Conservation (phyloP, 75 land plant species). For the Pinus albicaulis region DNA sequence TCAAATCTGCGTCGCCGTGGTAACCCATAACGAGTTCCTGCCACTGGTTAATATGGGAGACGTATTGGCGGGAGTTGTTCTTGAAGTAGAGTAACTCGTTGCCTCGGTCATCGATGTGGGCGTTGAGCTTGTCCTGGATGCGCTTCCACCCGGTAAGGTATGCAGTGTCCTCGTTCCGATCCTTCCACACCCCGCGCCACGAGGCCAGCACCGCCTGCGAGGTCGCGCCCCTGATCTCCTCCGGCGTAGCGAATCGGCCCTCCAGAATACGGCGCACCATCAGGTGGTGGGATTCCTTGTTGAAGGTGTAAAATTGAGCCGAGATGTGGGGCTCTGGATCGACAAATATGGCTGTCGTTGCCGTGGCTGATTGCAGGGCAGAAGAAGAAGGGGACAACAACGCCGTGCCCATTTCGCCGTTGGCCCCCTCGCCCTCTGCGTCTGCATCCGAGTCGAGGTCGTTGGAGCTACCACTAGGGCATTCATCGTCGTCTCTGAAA, state of each 20-base stretch:
- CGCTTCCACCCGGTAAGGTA: slow-evolving; percentile 89
- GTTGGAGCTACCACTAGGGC: slow-evolving; percentile 7
- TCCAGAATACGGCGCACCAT: slow-evolving; percentile 73
- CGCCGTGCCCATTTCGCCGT: not conserved
- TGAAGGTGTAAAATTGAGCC: slow-evolving; percentile 85
- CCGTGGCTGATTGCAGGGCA: not conserved
- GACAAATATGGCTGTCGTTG: slow-evolving; percentile 11
- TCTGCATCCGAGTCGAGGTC: slow-evolving; percentile 12
- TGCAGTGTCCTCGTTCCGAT: slow-evolving; percentile 91
- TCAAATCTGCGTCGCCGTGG: slow-evolving; percentile 70
- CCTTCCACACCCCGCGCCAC: slow-evolving; percentile 90
- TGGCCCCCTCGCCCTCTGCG: not conserved
- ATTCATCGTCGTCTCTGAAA: slow-evolving; percentile 7
- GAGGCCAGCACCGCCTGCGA: slow-evolving; percentile 51
- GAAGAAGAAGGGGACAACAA: not conserved
- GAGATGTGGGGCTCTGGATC: slow-evolving; percentile 72
- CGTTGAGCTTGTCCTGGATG: slow-evolving; percentile 84
- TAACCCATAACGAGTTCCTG: slow-evolving; percentile 65
- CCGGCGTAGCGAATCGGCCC: slow-evolving; percentile 53
- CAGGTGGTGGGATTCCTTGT: slow-evolving; percentile 66
- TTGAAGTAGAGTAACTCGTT: slow-evolving; percentile 60
- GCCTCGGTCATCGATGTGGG: slow-evolving; percentile 36
- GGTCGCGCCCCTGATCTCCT: slow-evolving; percentile 72
- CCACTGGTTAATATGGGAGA: slow-evolving; percentile 79
- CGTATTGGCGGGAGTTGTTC: slow-evolving; percentile 63